Percentiles rank a stretch among this genome's conserved stretches.
phyloP scores from a whole-genome alignment of 345 rosid genomes.

The Dimocarpus longan region DNA sequence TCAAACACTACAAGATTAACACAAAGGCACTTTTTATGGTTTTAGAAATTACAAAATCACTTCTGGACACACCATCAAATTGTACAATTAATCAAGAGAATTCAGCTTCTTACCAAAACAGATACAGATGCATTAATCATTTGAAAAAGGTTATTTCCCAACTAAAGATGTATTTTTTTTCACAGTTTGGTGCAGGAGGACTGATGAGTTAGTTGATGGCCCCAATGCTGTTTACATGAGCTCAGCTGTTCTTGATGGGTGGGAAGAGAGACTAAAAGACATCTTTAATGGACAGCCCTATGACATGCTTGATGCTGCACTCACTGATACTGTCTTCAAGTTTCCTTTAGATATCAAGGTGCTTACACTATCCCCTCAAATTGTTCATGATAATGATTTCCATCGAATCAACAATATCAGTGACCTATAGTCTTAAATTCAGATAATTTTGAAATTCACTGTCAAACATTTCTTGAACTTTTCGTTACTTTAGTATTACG shows the following conservation, averaged over 20 bases:
- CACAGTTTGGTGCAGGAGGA: constrained; percentile 69
- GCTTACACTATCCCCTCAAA: background rate
- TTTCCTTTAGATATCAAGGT: constrained; percentile 61
- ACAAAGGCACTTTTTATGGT: background rate
- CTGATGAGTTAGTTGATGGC: constrained; percentile 64
- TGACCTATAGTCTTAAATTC: too few relatives aligned
- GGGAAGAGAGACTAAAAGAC: constrained; percentile 65
- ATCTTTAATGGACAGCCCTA: constrained; percentile 57
- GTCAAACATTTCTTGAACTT: too few relatives aligned
- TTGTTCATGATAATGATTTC: too few relatives aligned
- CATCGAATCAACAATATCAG: background rate
- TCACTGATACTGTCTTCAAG: constrained; percentile 48
- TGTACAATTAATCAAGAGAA: too few relatives aligned
- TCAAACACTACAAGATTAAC: background rate
- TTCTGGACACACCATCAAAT: background rate
- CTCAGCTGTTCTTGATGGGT: constrained; percentile 45
- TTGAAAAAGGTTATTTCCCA: too few relatives aligned
- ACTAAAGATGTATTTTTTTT: background rate
- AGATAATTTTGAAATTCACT: too few relatives aligned
- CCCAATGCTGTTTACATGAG: constrained; percentile 48
- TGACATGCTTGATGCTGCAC: constrained; percentile 65
- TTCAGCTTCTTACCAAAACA: too few relatives aligned
- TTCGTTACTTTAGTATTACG: too few relatives aligned
- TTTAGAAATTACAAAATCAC: background rate
- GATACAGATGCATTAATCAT: too few relatives aligned